phyloP scores from a whole-genome alignment of 257 asterid genomes.

The Oldenlandia corymbosa region DNA sequence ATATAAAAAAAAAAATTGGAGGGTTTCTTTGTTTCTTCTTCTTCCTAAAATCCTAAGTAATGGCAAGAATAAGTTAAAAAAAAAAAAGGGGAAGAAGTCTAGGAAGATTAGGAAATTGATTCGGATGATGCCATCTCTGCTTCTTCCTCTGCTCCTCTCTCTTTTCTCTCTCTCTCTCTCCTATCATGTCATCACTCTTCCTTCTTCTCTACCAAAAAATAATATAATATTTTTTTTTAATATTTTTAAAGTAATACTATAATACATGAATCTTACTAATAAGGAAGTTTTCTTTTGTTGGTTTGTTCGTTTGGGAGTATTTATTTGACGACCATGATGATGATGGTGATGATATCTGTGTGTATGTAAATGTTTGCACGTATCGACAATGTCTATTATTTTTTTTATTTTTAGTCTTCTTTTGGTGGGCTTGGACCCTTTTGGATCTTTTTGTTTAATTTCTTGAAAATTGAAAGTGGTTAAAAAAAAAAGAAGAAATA shows the following conservation, averaged over 20 bases:
- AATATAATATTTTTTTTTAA: too few species aligned
- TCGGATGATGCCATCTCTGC: neutral
- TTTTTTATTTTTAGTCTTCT: neutral
- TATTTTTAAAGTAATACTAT: too few species aligned
- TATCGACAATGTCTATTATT: neutral
- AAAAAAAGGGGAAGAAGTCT: too few species aligned
- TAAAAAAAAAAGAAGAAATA: too few species aligned
- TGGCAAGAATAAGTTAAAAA: too few species aligned
- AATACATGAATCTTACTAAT: neutral
- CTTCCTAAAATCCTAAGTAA: neutral
- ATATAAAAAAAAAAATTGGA: too few species aligned
- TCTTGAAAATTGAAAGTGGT: neutral
- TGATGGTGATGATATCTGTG: constrained; percentile 9
- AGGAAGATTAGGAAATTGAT: constrained; percentile 12
- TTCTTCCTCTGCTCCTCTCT: too few species aligned
- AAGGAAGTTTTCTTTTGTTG: neutral
- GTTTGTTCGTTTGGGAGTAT: neutral
- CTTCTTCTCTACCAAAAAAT: too few species aligned
- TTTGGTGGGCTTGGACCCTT: too few species aligned
- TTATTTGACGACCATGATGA: neutral
- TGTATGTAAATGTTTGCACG: constrained; percentile 10
- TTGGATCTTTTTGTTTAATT: too few species aligned
- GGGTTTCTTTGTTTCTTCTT: too few species aligned
- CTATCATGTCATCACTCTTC: neutral
- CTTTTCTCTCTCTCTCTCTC: neutral